These are phyloP conservation scores for Saprolegnia diclina DNA, from an alignment of 352 stramenopile genomes.

Conservation along the genomic window DNA sequence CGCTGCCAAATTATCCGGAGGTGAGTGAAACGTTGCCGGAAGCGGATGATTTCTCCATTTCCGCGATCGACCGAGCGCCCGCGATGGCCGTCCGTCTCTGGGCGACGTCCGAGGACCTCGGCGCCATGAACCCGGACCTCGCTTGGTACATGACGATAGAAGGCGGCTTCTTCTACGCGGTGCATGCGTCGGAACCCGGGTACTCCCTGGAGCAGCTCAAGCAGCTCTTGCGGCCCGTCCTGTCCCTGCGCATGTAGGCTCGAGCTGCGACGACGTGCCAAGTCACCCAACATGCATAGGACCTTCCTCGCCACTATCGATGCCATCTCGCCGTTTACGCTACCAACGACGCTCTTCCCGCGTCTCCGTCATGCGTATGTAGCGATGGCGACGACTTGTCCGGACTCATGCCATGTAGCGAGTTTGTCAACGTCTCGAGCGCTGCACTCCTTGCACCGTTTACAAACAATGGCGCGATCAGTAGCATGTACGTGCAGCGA, in stretches of 20 bases:
- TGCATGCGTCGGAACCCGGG: no score
- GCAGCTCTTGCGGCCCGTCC: neutral
- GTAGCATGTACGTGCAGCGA: slow-evolving; percentile 1
- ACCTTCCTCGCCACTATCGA: neutral
- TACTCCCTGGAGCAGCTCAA: neutral
- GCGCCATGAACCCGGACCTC: no score
- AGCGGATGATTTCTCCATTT: neutral
- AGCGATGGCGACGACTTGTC: neutral
- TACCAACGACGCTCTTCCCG: neutral
- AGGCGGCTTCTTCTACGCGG: neutral
- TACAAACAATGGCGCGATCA: neutral
- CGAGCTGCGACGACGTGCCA: neutral
- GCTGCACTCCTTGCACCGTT: neutral
- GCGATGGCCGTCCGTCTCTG: no score
- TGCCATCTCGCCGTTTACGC: neutral
- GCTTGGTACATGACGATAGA: no score
- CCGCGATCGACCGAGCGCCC: neutral
- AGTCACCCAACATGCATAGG: neutral
- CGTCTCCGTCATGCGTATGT: neutral
- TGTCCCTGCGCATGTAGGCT: neutral
- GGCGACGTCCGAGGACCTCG: no score
- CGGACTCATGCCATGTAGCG: neutral
- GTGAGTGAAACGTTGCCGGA: neutral
- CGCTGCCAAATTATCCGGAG: neutral
- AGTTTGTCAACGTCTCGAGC: slow-evolving; percentile 1